Base-by-base conservation (phyloP, 2,329 filamentous ascomycete genomes). In the Xylariaceae sp. region DNA sequence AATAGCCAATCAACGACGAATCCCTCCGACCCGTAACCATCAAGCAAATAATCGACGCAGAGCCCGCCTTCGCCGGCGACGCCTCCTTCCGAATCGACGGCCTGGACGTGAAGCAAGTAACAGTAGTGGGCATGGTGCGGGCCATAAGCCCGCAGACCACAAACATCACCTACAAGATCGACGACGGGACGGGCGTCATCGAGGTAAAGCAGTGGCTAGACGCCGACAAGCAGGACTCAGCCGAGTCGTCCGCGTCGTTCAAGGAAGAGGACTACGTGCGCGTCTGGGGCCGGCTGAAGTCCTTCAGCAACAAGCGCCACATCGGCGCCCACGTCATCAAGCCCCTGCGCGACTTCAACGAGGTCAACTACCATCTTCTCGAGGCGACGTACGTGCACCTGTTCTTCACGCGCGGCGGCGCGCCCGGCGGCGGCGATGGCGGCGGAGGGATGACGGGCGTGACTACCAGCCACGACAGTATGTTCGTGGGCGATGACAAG, bases 1-100 rank as follows among this genome's bases (percentile, higher is more conserved):
- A 21, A 29, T 55, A 84, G 79, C 74, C 76, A 56, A 87, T 87
- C 69, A 80, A 81, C 63, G 89, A 95, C 72, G 90, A 96, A 65
- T 92, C 90, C 18, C 81, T 99, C 49, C 88, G 94, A 42, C 92
- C 94, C 1, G 88, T 96, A 44, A 99, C 94, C 10, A 89, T 97
- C 74, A 96, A 96, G 72, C 94, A 99, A 74, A 81, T 96, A 54
- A 77, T 92, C 67, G 89, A 95, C 59, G 89, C 90, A 60, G 80
- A 87, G 59, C 86, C 59, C n/a, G 47, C 53, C 12, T 58, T 90
- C 72, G 81, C 88, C 69, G 83, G 85, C 2, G 78, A 77, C 54
- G 84, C 85, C 52, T 86, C 90, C 34, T 94, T 95, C 79, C 84
- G 85, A 60, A 88, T 97, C 65, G 94, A 97, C 73, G 86, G 84